Evolutionary conservation across 441 rosid genomes (phyloP).

Genomic region (Jatropha multifida): DNA sequence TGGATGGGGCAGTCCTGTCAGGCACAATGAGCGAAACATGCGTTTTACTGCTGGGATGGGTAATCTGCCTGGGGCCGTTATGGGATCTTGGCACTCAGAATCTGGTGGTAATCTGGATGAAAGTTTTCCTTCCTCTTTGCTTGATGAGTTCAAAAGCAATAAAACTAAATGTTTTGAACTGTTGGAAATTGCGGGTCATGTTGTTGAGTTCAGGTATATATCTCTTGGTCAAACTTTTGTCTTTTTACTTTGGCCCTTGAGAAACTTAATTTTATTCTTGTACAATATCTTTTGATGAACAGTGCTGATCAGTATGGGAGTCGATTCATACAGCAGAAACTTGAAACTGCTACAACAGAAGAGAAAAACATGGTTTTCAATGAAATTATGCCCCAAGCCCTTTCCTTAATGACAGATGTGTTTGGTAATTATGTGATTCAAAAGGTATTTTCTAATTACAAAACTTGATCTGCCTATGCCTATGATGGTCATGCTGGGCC

Average conservation of each 20-base stretch:
- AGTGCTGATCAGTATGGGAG: conserved; percentile 81
- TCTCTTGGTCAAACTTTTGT: conserved; percentile 2
- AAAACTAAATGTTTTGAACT: conserved; percentile 74
- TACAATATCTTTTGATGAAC: conserved; percentile 18
- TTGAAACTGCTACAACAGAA: conserved; percentile 62
- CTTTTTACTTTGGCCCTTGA: neutral
- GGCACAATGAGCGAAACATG: conserved; percentile 48
- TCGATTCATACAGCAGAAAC: conserved; percentile 80
- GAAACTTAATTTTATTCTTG: conserved; percentile 17
- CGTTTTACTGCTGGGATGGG: conserved; percentile 52
- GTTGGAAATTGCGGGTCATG: conserved; percentile 67
- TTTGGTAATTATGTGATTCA: conserved; percentile 85
- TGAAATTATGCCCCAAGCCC: conserved; percentile 69
- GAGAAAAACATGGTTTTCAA: conserved; percentile 69
- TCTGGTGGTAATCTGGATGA: conserved; percentile 47
- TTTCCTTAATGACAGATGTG: conserved; percentile 78
- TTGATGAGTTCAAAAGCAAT: conserved; percentile 72
- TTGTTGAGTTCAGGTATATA: conserved; percentile 75
- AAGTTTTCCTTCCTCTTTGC: conserved; percentile 51
- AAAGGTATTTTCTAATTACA: conserved; percentile 45
- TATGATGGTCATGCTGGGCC: neutral
- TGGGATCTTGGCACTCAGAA: conserved; percentile 63
- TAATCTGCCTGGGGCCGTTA: conserved; percentile 47
- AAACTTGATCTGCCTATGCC: conserved; percentile 4
- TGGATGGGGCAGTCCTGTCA: conserved; percentile 53